phyloP scores from a whole-genome alignment of 805 yeast species.

The Candida corydali region DNA sequence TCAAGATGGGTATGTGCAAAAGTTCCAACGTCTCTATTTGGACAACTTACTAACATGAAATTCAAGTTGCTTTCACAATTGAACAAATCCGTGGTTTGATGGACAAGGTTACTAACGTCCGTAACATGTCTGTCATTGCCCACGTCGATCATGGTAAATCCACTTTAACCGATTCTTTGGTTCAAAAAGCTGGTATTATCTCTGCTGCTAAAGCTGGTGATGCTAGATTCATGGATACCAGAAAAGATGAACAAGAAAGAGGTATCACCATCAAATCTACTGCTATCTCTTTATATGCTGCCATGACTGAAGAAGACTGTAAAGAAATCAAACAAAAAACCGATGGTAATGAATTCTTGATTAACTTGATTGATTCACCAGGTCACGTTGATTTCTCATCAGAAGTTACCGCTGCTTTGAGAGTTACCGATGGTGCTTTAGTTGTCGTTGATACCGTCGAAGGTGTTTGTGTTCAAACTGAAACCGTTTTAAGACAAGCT shows the following conservation, averaged over 20 bases:
- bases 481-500: slow-evolving; percentile 98
- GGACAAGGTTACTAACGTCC: slow-evolving; percentile 99
- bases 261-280: slow-evolving; percentile 99
- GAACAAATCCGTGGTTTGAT: slow-evolving; percentile 95
- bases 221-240: slow-evolving; percentile 99
- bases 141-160: slow-evolving; percentile 99
- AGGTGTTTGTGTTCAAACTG: slow-evolving; percentile 99
- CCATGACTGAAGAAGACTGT: slow-evolving; percentile 79
- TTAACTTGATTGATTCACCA: slow-evolving; percentile 98
- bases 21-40: too few relatives aligned
- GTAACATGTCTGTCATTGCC: slow-evolving; percentile 99
- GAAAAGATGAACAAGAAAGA: slow-evolving; percentile 99
- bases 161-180: slow-evolving; percentile 98
- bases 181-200: slow-evolving; percentile 98
- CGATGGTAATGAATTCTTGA: slow-evolving; percentile 89
- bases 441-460: slow-evolving; percentile 99
- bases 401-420: slow-evolving; percentile 99
- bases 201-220: slow-evolving; percentile 99
- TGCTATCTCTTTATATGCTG: slow-evolving; percentile 93
- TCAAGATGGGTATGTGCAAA: slow-evolving; percentile 12
- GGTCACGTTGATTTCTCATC: slow-evolving; percentile 99
- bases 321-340: slow-evolving; percentile 91
- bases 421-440: slow-evolving; percentile 99
- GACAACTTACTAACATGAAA: slow-evolving; percentile 3
- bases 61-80: slow-evolving; percentile 47